A percentile compares a stretch with the other conserved stretches of the same genome.
These are phyloP conservation scores for Blepharisma stoltei DNA, from an alignment of 73 alveolate species.

Conservation along the genomic window DNA sequence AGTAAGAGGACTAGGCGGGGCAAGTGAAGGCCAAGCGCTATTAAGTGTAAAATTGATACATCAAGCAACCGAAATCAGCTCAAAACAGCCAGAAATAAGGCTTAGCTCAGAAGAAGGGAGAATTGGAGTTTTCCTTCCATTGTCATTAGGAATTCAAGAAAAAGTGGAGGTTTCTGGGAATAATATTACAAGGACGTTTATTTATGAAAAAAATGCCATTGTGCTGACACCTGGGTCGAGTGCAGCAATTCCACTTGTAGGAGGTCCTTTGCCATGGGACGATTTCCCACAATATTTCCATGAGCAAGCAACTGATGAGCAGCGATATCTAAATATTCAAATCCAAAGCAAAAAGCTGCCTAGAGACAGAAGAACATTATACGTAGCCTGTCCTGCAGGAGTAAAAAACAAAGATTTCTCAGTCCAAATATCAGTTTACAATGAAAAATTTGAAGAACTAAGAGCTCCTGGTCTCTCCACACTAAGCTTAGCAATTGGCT, in stretches of 20 bases:
- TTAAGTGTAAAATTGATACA: neutral
- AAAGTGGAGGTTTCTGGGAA: neutral
- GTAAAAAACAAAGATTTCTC: constrained; percentile 8
- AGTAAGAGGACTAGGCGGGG: neutral
- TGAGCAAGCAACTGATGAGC: neutral
- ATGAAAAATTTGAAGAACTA: constrained; percentile 22
- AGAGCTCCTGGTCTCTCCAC: constrained; percentile 5
- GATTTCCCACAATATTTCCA: neutral
- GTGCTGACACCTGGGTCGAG: constrained; percentile 15
- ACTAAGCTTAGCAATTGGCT: neutral
- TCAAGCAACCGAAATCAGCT: neutral
- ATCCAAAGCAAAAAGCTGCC: neutral
- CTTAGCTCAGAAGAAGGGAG: constrained; percentile 26
- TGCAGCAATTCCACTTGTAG: neutral
- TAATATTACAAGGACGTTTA: neutral
- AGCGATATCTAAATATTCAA: neutral
- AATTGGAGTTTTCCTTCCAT: constrained; percentile 13
- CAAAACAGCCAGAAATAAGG: constrained; percentile 14
- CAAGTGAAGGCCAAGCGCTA: constrained; percentile 16
- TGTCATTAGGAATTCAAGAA: neutral
- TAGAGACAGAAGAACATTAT: neutral
- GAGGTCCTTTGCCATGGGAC: constrained; percentile 27
- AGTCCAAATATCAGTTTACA: neutral
- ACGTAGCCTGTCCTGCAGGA: neutral
- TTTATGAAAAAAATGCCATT: neutral